Evolutionary conservation across 2,329 filamentous ascomycete species (phyloP).

Genomic region (Scleromitrula shiraiana): DNA sequence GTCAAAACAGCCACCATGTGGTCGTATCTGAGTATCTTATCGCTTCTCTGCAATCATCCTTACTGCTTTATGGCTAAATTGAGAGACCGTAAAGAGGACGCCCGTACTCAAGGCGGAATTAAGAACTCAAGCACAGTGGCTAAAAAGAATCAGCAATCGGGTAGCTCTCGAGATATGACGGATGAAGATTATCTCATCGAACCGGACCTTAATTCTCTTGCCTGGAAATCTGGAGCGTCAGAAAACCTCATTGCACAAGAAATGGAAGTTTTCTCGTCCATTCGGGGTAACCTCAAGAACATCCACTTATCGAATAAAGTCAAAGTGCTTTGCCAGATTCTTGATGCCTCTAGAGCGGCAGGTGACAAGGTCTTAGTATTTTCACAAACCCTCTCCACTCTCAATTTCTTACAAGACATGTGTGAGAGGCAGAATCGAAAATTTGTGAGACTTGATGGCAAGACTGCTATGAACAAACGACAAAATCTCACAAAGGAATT

Average conservation of each 20-base stretch:
- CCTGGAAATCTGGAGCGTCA: conserved; percentile 25
- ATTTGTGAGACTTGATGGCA: conserved; percentile 59
- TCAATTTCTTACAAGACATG: conserved; percentile 59
- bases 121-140: not conserved
- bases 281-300: conserved; percentile 31
- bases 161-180: not conserved
- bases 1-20: conserved; percentile 39
- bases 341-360: conserved; percentile 51
- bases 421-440: conserved; percentile 42
- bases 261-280: conserved; percentile 3
- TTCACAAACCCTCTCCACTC: conserved; percentile 60
- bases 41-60: conserved; percentile 52
- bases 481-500: conserved; percentile 61
- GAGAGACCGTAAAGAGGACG: conserved; percentile 30
- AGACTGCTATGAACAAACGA: conserved; percentile 46
- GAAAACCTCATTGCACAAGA: conserved; percentile 19
- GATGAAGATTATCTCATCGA: conserved; percentile 17
- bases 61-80: conserved; percentile 38
- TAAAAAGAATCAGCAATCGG: not conserved
- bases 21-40: conserved; percentile 44
- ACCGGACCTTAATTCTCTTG: too few relatives aligned
- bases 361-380: conserved; percentile 77
- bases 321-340: conserved; percentile 56
- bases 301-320: conserved; percentile 59
- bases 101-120: conserved; percentile 13